phyloP scores from a whole-genome alignment of 345 rosid genomes.

The Mercurialis annua region DNA sequence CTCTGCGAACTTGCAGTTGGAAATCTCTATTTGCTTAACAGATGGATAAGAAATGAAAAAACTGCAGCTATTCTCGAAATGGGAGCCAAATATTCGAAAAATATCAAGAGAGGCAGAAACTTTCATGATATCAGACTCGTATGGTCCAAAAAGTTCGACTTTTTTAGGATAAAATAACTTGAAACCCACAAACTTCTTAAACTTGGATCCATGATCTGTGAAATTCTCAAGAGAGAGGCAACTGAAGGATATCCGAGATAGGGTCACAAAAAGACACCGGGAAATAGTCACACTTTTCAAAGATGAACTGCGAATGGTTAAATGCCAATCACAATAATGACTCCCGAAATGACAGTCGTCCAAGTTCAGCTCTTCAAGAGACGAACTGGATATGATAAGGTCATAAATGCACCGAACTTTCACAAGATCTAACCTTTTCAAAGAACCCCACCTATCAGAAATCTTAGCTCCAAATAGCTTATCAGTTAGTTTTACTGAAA shows the following conservation, averaged over 20 bases:
- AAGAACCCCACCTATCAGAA: background rate
- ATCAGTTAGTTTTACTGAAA: background rate
- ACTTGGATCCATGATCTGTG: background rate
- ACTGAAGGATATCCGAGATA: background rate
- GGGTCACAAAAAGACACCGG: background rate
- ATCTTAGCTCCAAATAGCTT: background rate
- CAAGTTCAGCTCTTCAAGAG: conserved; percentile 16
- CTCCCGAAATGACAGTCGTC: background rate
- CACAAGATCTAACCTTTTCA: conserved; percentile 15
- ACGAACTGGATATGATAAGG: background rate
- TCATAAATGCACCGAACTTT: background rate
- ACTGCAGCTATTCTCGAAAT: background rate
- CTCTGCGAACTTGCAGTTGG: conserved; percentile 5
- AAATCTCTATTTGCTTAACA: background rate
- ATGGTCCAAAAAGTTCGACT: background rate
- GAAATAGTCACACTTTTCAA: conserved; percentile 1
- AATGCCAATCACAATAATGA: background rate
- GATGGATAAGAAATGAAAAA: background rate
- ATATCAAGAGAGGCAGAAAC: background rate
- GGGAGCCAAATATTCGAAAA: background rate
- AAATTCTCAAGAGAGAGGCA: conserved; percentile 14
- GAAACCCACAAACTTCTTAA: background rate
- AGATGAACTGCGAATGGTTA: conserved; percentile 7
- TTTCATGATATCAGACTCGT: background rate
- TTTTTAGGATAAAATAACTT: background rate